Conservation (phyloP, 2,329 filamentous ascomycete species). For the Furcasterigmium furcatum region DNA sequence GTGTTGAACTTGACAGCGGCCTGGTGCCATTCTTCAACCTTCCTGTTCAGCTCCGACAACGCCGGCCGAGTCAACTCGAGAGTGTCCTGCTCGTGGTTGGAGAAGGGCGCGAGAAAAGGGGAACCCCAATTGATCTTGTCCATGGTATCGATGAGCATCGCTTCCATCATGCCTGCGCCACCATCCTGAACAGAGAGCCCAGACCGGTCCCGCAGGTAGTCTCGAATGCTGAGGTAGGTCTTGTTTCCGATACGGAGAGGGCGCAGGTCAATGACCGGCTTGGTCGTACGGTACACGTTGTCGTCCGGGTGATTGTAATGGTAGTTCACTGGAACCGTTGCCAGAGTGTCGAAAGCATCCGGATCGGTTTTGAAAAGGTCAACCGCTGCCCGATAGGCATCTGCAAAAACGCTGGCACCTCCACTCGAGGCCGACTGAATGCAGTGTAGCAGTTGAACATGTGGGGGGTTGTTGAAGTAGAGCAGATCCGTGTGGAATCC, state of each 20-base stretch:
- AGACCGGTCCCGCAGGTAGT: background rate
- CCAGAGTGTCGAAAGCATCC: constrained; percentile 4
- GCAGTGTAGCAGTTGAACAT: constrained; percentile 5
- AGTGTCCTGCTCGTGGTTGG: background rate
- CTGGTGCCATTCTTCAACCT: constrained; percentile 5
- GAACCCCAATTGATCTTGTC: constrained; percentile 6
- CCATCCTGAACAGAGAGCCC: background rate
- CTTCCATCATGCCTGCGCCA: background rate
- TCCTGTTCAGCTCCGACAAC: background rate
- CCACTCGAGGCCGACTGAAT: constrained; percentile 3
- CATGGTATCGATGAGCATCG: constrained; percentile 1
- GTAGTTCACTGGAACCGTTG: constrained; percentile 4
- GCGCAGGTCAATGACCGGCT: constrained; percentile 3
- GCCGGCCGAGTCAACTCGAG: background rate
- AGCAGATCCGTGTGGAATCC: constrained; percentile 6
- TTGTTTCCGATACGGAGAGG: constrained; percentile 2
- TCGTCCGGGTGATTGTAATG: constrained; percentile 4
- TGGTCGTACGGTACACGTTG: constrained; percentile 4
- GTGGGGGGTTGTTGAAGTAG: constrained; percentile 5
- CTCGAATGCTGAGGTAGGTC: background rate
- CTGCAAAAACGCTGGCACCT: constrained; percentile 5
- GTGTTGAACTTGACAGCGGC: constrained; percentile 4
- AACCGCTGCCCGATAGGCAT: constrained; percentile 3
- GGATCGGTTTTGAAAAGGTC: constrained; percentile 2
- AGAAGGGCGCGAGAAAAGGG: constrained; percentile 4